Base-by-base conservation (phyloP, 1,139 yeast species). In the Scheffersomyces insectosa region DNA sequence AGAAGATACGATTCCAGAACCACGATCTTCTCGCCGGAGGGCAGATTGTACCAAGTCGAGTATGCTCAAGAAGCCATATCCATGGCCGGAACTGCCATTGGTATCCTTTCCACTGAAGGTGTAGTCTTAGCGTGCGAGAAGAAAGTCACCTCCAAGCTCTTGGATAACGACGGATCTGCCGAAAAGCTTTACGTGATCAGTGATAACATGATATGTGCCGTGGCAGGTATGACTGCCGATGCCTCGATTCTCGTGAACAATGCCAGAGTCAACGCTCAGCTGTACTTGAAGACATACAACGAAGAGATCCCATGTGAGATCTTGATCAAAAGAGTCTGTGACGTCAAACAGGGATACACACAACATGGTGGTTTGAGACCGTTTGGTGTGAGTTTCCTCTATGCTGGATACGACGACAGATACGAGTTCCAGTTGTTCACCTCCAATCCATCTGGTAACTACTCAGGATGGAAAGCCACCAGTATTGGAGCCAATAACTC, bases 311-410 rank as follows among this genome's bases (percentile, higher is more conserved):
- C 97, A 15, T 88, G 95, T 51, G 98, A 91, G 65, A 77, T 85
- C 43, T 79, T 95, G 54, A 97, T 95, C 52, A 88, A 90, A 62
- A 78, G 86, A 52, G 77, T 95, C 52, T 90, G 98, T 69, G 96
- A 95, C 66, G 81, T 88, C 52, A 95, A 93, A 68, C 99, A 95
- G 66, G 97, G 98, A 13, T 95, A 95, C 67, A 95, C 99, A 11
- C 99, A 93, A 67, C 96, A 88, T 62, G 99, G 99, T 60, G 99
- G 99, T 37, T 78, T 93, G 61, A 84, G 99, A 68, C 99, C 99
- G 25, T 95, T 90, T 65, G 99, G 99, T 56, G 99, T 93, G 37
- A 87, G 96, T 48, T 90, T 95, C 69, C 80, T 95, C 51, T 93
- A 88, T 61, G 99, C 98, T 8, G 99, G 99, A 4, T 87, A 85